Evolutionary conservation across 176 grass and related monocot species (phyloP).

Genomic region (Calamus simplicifolius): DNA sequence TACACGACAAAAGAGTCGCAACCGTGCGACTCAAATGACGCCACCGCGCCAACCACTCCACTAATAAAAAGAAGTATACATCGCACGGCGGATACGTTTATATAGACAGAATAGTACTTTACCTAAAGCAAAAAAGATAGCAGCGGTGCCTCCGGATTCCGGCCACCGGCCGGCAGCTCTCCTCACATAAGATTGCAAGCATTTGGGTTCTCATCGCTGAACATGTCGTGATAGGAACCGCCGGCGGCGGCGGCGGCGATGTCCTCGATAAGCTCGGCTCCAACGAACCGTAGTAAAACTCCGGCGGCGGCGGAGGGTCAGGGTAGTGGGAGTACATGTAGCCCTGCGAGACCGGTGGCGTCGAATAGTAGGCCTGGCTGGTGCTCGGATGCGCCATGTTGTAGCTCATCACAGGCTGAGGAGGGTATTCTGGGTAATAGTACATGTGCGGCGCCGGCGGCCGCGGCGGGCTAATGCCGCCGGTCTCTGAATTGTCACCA

Average conservation of each 20-base stretch:
- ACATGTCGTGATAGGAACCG: constrained; percentile 15
- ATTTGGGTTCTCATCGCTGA: constrained; percentile 17
- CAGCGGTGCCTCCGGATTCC: no score
- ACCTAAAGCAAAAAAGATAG: no score
- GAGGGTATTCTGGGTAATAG: constrained; percentile 3
- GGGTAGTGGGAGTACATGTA: background rate
- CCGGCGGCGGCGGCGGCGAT: background rate
- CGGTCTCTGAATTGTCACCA: constrained; percentile 4
- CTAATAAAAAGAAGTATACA: no score
- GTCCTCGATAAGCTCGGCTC: background rate
- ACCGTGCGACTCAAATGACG: no score
- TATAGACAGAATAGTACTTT: no score
- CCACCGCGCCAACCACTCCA: no score
- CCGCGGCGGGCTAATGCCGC: constrained; percentile 33
- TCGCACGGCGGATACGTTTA: no score
- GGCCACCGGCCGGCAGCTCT: background rate
- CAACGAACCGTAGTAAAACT: background rate
- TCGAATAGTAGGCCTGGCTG: background rate
- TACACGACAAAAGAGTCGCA: no score
- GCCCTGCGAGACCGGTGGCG: background rate
- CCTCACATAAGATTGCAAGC: background rate
- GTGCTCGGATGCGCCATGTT: constrained; percentile 1
- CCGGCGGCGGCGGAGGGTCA: background rate
- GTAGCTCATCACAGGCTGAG: constrained; percentile 12
- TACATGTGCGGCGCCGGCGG: constrained; percentile 26